These are phyloP conservation scores for Pestalotiopsis fici DNA, from an alignment of 2,329 filamentous ascomycete genomes.

Conservation along the genomic window DNA sequence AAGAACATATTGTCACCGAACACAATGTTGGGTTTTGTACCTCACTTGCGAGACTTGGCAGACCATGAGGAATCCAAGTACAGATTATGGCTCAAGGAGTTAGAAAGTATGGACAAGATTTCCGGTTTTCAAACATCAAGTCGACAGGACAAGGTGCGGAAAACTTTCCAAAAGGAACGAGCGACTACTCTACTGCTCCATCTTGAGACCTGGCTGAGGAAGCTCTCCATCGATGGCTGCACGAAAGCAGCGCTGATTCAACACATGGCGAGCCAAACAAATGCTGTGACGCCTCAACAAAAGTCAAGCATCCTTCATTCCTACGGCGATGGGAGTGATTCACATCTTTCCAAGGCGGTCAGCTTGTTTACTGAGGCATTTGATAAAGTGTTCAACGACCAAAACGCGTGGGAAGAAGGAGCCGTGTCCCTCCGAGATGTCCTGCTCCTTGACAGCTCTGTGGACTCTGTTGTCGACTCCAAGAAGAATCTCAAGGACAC, in stretches of 20 bases:
- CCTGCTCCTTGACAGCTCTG: constrained; percentile 52
- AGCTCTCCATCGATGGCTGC: constrained; percentile 51
- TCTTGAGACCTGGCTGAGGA: constrained; percentile 54
- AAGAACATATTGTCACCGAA: constrained; percentile 62
- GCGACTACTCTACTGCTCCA: constrained; percentile 54
- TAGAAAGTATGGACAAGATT: constrained; percentile 58
- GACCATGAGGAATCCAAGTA: constrained; percentile 58
- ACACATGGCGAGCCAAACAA: constrained; percentile 49
- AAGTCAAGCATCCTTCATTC: constrained; percentile 53
- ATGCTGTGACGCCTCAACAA: constrained; percentile 54
- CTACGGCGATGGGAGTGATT: constrained; percentile 41
- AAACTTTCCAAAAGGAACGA: constrained; percentile 52
- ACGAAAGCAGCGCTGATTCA: constrained; percentile 54
- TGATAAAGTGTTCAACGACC: constrained; percentile 51
- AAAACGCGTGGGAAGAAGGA: constrained; percentile 29
- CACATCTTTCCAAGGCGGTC: constrained; percentile 45
- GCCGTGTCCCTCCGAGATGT: constrained; percentile 53
- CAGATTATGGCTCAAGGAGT: constrained; percentile 56
- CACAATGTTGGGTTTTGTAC: constrained; percentile 61
- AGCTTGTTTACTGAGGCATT: constrained; percentile 59
- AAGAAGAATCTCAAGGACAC: constrained; percentile 54
- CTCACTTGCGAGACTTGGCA: constrained; percentile 58
- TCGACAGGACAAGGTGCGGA: constrained; percentile 49
- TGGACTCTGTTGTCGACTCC: constrained; percentile 54
- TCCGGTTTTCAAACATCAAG: constrained; percentile 58